phyloP scores from a whole-genome alignment of 1,284 basidiomycete genomes.

The Ceratobasidium sp. region DNA sequence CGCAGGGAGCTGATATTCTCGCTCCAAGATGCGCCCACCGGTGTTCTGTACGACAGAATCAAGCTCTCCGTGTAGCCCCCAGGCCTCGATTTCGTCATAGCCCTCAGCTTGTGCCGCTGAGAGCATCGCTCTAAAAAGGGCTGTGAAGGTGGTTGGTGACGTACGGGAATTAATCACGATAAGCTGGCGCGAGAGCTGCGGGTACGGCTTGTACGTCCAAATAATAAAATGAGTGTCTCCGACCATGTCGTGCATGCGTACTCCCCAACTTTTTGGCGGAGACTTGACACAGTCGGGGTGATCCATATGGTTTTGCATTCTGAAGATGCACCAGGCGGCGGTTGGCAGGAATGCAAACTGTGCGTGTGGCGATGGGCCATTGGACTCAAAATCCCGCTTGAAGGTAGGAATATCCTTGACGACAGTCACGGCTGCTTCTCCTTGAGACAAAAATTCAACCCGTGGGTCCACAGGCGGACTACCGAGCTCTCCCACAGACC shows the following conservation, averaged over 20 bases:
- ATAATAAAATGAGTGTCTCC: slow-evolving; percentile 65
- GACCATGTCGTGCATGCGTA: slow-evolving; percentile 53
- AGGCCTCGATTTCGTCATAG: slow-evolving; percentile 66
- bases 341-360: slow-evolving; percentile 63
- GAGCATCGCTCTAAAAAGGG: slow-evolving; percentile 60
- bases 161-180: slow-evolving; percentile 67
- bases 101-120: slow-evolving; percentile 60
- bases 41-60: slow-evolving; percentile 55
- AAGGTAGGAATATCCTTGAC: slow-evolving; percentile 42
- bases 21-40: slow-evolving; percentile 60
- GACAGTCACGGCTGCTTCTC: slow-evolving; percentile 36
- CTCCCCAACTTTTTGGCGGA: slow-evolving; percentile 22
- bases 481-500: slow-evolving; percentile 55
- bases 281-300: slow-evolving; percentile 35
- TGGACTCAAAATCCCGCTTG: slow-evolving; percentile 46
- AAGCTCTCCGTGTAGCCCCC: slow-evolving; percentile 65
- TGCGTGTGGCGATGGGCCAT: slow-evolving; percentile 48
- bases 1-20: slow-evolving; percentile 66
- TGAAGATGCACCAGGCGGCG: slow-evolving; percentile 64
- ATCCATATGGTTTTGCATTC: slow-evolving; percentile 62
- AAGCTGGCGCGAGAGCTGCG: slow-evolving; percentile 56
- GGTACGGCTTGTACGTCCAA: slow-evolving; percentile 60
- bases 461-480: slow-evolving; percentile 20
- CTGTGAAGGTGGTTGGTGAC: slow-evolving; percentile 57
- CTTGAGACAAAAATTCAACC: slow-evolving; percentile 41